These are phyloP conservation scores for Trichophyton rubrum DNA, from an alignment of 2,329 filamentous ascomycete genomes.

Conservation along the genomic window DNA sequence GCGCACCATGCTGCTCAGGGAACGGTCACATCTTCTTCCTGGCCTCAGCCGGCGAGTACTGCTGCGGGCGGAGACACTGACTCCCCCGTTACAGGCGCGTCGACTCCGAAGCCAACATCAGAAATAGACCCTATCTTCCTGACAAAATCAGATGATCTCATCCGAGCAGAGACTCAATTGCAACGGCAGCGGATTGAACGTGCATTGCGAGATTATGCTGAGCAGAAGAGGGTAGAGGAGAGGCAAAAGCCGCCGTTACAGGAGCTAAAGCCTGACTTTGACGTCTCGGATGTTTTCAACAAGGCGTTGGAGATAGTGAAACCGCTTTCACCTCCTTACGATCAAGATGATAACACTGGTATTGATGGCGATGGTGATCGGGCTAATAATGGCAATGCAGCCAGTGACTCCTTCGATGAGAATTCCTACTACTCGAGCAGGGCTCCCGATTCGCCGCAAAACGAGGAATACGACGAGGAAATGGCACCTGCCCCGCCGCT, in stretches of 20 bases:
- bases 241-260: slow-evolving; percentile 39
- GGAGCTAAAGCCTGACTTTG: slow-evolving; percentile 50
- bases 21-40: slow-evolving; percentile 13
- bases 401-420: slow-evolving; percentile 77
- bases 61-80: slow-evolving; percentile 10
- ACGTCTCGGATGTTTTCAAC: slow-evolving; percentile 59
- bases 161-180: slow-evolving; percentile 67
- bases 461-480: slow-evolving; percentile 20
- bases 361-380: slow-evolving; percentile 37
- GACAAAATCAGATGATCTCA: slow-evolving; percentile 72
- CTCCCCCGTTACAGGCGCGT: slow-evolving; percentile 15
- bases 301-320: slow-evolving; percentile 60
- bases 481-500: slow-evolving; percentile 8
- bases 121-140: slow-evolving; percentile 73
- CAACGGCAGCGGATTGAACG: slow-evolving; percentile 74
- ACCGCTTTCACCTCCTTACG: slow-evolving; percentile 43
- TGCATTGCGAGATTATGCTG: slow-evolving; percentile 61
- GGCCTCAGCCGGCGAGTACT: slow-evolving; percentile 11
- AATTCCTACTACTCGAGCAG: slow-evolving; percentile 94
- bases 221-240: slow-evolving; percentile 44
- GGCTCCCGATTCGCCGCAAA: slow-evolving; percentile 59
- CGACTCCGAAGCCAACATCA: slow-evolving; percentile 40
- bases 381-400: slow-evolving; percentile 51
- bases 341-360: slow-evolving; percentile 7
- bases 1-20: slow-evolving; percentile 1